Evolutionary conservation across 176 grass and related monocot genomes (phyloP).

Genomic region (Bonia amplexicaulis): DNA sequence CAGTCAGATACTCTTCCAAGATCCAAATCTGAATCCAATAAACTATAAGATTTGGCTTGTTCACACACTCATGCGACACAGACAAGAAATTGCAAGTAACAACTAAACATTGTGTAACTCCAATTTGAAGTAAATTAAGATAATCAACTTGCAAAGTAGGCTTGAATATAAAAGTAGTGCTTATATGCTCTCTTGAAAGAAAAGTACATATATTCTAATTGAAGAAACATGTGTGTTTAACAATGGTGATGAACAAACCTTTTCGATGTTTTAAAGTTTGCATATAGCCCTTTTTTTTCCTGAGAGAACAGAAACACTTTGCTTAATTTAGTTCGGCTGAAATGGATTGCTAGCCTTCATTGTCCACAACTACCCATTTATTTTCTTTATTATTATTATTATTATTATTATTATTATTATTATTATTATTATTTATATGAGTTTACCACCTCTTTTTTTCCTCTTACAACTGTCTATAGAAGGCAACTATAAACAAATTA

Average conservation of each 20-base stretch:
- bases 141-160: not conserved
- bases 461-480: not conserved
- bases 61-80: not conserved
- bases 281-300: not conserved
- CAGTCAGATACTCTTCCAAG: conserved; percentile 12
- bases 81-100: not conserved
- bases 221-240: not conserved
- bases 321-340: not conserved
- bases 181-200: not conserved
- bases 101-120: not conserved
- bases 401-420: not conserved
- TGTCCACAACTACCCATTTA: not conserved
- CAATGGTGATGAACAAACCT: not conserved
- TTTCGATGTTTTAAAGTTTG: not conserved
- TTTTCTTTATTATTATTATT: not conserved
- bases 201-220: not conserved
- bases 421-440: not conserved
- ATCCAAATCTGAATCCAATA: conserved; percentile 25
- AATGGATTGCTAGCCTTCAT: not conserved
- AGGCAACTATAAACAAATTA: not conserved
- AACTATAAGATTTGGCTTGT: not conserved
- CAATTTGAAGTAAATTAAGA: not conserved
- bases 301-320: not conserved
- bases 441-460: not conserved
- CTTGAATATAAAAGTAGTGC: not conserved